Conservation (phyloP, 2,329 filamentous ascomycete species). For the Colletotrichum salicis region DNA sequence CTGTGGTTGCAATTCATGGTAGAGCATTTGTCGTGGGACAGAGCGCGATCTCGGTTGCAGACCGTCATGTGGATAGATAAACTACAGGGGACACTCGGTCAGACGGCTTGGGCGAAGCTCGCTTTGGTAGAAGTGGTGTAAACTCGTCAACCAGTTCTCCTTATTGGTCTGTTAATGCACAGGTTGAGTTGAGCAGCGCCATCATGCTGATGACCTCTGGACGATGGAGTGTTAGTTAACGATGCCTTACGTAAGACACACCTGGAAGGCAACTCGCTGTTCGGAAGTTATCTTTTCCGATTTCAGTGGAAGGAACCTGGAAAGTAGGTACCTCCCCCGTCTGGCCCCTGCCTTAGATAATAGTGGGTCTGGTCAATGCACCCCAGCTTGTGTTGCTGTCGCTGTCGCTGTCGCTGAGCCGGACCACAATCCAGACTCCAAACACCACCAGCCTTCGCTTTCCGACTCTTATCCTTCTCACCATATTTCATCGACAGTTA, state of each 20-base stretch:
- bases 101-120: background rate
- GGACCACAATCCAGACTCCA: background rate
- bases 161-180: background rate
- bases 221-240: too few relatives aligned
- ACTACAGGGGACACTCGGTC: background rate
- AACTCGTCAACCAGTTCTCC: background rate
- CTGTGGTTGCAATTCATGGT: background rate
- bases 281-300: background rate
- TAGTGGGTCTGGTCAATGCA: background rate
- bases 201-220: background rate
- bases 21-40: background rate
- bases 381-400: background rate
- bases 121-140: background rate
- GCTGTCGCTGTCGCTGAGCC: background rate
- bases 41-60: background rate
- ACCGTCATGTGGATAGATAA: background rate
- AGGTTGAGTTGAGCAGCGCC: background rate
- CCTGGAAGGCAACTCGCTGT: background rate
- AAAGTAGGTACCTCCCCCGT: background rate
- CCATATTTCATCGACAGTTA: background rate
- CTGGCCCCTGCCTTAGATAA: background rate
- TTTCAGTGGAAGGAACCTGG: background rate
- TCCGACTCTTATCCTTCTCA: background rate
- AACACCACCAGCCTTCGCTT: background rate
- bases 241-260: background rate